Conservation (phyloP, 2,329 filamentous ascomycete genomes). For the Fusarium longipes region DNA sequence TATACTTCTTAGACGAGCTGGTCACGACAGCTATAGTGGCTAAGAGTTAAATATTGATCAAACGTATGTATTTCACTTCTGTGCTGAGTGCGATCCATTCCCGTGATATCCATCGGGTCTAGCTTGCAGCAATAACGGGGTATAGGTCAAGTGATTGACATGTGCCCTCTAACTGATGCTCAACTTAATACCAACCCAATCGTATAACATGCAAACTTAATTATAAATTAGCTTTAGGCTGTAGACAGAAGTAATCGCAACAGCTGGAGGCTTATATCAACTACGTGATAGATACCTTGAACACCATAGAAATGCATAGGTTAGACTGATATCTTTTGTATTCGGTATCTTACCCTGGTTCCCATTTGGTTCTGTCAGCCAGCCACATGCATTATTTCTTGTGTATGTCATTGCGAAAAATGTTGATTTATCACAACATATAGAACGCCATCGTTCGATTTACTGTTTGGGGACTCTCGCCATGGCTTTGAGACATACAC, state of each 20-base stretch:
- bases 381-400: not conserved
- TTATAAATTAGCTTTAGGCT: not conserved
- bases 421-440: not conserved
- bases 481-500: not conserved
- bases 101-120: not conserved
- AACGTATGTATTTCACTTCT: not conserved
- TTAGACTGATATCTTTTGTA: not conserved
- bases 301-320: not conserved
- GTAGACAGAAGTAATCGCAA: not conserved
- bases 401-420: not conserved
- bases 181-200: not conserved
- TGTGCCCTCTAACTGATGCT: not conserved
- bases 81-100: not conserved
- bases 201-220: not conserved
- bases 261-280: not conserved
- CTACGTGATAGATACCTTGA: not conserved
- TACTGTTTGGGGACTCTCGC: not conserved
- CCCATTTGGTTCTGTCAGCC: not conserved
- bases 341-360: not conserved
- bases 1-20: not conserved
- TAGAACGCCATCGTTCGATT: not conserved
- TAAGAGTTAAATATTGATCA: accelerated
- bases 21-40: not conserved
- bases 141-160: too few species aligned
- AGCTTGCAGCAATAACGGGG: too few species aligned